Evolutionary conservation across 78 protist genomes (phyloP).

Genomic region (Cavenderia fasciculata): DNA sequence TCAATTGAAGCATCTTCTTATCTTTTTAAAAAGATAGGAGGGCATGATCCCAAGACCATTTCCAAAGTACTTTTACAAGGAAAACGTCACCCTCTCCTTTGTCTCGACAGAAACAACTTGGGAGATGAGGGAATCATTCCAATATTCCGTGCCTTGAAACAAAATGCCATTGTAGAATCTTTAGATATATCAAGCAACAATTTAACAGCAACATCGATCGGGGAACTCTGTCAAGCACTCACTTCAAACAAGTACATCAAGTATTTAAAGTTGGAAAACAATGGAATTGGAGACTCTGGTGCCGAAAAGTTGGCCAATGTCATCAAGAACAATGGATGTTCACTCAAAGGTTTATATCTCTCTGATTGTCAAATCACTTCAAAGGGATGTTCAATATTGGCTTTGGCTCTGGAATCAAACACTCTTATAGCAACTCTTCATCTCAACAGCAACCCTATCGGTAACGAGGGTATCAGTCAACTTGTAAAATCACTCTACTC

Average conservation of each 20-base stretch:
- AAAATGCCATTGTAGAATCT: constrained; percentile 43
- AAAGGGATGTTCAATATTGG: background rate
- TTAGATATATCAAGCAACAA: constrained; percentile 42
- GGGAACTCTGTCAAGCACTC: background rate
- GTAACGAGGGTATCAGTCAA: constrained; percentile 2
- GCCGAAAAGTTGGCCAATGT: background rate
- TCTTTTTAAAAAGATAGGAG: constrained; percentile 66
- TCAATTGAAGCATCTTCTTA: constrained; percentile 70
- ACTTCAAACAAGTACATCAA: background rate
- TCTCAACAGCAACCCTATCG: constrained; percentile 39
- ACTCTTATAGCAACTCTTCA: constrained; percentile 31
- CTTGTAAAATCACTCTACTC: background rate
- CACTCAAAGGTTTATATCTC: constrained; percentile 21
- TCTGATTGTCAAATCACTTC: constrained; percentile 32
- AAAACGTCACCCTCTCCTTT: constrained; percentile 57
- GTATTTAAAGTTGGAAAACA: constrained; percentile 60
- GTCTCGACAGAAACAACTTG: constrained; percentile 28
- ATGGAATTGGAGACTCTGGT: constrained; percentile 68
- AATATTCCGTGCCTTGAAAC: constrained; percentile 40
- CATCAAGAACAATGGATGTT: background rate
- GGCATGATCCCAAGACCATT: constrained; percentile 34
- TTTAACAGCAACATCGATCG: constrained; percentile 16
- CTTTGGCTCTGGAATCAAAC: constrained; percentile 11
- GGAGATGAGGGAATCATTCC: constrained; percentile 37
- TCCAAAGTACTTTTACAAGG: constrained; percentile 56